Evolutionary conservation across 768 basidiomycete genomes (phyloP), one percentile per base, ranked within the genome.

Genomic region (Rhizopogon salebrosus): DNA sequence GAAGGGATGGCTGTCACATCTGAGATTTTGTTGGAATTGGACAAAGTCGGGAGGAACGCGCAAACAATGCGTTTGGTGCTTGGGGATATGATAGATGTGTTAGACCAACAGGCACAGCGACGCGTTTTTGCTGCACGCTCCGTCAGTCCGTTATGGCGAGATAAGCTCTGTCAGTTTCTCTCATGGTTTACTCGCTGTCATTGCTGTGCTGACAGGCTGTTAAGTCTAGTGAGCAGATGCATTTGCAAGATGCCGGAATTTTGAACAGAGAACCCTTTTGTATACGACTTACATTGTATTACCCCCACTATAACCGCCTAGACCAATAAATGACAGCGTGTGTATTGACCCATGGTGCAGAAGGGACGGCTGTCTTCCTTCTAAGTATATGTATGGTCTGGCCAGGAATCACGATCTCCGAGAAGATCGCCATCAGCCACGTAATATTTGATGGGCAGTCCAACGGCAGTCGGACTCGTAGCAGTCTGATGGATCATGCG

Each of bases 61-160:
- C 37, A 8, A 18, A 27, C 13, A 56, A 54, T 39, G 4, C 27
- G 72, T 48, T 14, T 63, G 48, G 3, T 74, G 75, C 37, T 71
- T 69, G 57, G 66, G 69, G 65, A 78, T 77, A 14, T 61, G 38
- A 31, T 14, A 8, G 45, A 46, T 8, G 34, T 46, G 8, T 34
- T 46, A 14, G 20, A 46, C 4, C 29, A 34, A 34, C 20, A 14
- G 29, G 11, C 18, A 31, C 18, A 45, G 11, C 42, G 42, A 34
- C 45, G 22, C 1, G 4, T 13, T 16, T 34, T 27, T 29, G 11
- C 9, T 7, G 18, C 18, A 31, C 27, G 22, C 31, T 20, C 43
- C 20, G 14, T 14, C 14, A 46, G 31, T 22, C 43, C 20, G 29
- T 11, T 46, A 20, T 29, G 22, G 29, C 43, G 4, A 34, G 29